phyloP scores from a whole-genome alignment of 345 rosid species.

The Populus pruinosa region DNA sequence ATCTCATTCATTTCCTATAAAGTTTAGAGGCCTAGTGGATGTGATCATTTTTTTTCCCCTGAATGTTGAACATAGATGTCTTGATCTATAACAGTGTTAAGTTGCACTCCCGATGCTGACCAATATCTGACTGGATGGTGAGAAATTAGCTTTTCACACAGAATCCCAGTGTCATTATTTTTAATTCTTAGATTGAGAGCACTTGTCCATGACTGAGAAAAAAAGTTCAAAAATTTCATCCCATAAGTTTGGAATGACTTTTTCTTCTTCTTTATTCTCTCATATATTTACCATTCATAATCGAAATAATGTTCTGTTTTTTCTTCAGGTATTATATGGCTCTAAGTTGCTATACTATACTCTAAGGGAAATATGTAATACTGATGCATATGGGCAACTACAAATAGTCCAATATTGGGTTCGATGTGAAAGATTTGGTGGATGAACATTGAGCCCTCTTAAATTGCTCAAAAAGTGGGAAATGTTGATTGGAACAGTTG shows the following conservation, averaged over 20 bases:
- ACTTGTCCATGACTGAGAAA: not conserved
- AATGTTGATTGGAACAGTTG: slow-evolving; percentile 72
- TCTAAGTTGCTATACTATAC: not conserved
- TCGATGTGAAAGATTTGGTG: not conserved
- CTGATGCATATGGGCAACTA: not conserved
- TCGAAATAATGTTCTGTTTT: not conserved
- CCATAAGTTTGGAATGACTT: not conserved
- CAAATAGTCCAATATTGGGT: too few relatives aligned
- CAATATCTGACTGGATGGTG: not conserved
- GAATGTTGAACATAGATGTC: not conserved
- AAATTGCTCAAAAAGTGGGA: slow-evolving; percentile 16
- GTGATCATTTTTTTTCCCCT: not conserved
- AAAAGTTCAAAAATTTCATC: not conserved
- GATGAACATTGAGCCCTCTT: not conserved
- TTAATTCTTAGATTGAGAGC: not conserved
- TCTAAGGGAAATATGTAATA: not conserved
- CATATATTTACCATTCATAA: not conserved
- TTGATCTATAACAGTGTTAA: not conserved
- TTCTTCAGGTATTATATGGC: not conserved
- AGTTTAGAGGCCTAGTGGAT: not conserved
- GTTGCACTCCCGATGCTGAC: not conserved
- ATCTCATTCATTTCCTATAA: not conserved
- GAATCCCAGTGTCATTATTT: not conserved
- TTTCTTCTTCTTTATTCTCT: not conserved
- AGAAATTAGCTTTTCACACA: not conserved